Percentiles rank a stretch among this genome's conserved stretches.
Conservation (phyloP, 2,329 filamentous ascomycete genomes). For the Colletotrichum tabaci region DNA sequence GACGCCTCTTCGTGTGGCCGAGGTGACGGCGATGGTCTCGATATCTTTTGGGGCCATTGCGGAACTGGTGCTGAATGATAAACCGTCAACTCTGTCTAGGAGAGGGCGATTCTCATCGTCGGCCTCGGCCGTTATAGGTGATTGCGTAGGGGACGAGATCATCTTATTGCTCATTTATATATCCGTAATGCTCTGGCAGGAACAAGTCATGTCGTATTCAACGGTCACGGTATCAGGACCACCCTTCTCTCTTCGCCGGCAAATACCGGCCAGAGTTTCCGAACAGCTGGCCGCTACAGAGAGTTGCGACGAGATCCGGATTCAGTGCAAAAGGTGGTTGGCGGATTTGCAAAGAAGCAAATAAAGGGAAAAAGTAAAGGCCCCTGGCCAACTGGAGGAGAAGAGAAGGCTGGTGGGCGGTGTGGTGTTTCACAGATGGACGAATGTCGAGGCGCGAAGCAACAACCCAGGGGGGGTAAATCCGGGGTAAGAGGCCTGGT, state of each 20-base stretch:
- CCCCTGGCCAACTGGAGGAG: constrained; percentile 8
- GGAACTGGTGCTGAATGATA: constrained; percentile 2
- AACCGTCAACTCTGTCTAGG: not conserved
- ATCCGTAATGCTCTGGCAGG: not conserved
- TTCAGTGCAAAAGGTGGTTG: constrained; percentile 3
- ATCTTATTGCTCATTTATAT: constrained; percentile 19
- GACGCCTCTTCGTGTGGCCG: constrained; percentile 13
- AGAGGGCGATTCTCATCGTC: constrained; percentile 34
- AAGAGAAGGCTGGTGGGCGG: not conserved
- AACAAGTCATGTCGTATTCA: constrained; percentile 9
- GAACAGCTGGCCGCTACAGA: constrained; percentile 23
- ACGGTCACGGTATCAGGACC: constrained; percentile 14
- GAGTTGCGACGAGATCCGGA: not conserved
- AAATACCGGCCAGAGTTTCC: constrained; percentile 18
- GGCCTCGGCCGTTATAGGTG: not conserved
- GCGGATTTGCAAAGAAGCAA: not conserved
- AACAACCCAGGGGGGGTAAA: not conserved
- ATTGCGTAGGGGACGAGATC: constrained; percentile 18
- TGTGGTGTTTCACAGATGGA: constrained; percentile 13
- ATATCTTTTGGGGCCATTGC: constrained; percentile 28
- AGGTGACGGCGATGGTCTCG: constrained; percentile 6
- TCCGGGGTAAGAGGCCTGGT: constrained; percentile 17
- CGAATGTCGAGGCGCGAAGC: not conserved
- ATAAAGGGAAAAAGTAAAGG: not conserved
- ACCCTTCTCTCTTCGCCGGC: constrained; percentile 20